These are phyloP conservation scores for Ulmus americana DNA, from an alignment of 331 rosid species.

Conservation along the genomic window DNA sequence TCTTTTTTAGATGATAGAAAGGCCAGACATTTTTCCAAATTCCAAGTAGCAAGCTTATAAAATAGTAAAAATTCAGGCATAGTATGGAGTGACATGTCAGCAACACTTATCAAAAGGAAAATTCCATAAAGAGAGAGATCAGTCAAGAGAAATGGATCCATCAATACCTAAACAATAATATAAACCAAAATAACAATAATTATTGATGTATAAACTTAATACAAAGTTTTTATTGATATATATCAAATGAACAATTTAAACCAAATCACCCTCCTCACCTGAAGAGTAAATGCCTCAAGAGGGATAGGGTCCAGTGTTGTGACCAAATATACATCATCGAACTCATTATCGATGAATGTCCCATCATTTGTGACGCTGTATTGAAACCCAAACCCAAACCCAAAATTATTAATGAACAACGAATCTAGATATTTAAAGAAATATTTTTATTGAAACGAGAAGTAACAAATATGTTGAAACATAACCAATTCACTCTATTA, in stretches of 20 bases:
- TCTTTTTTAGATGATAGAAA: not conserved
- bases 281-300: slow-evolving; percentile 78
- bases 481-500: too few species aligned
- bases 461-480: not conserved
- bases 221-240: not conserved
- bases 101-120: not conserved
- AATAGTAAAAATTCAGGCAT: not conserved
- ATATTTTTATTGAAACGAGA: not conserved
- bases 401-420: slow-evolving; percentile 22
- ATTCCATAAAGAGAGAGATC: slow-evolving; percentile 8
- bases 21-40: not conserved
- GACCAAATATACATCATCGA: slow-evolving; percentile 77
- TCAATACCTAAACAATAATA: too few species aligned
- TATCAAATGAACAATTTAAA: slow-evolving; percentile 1
- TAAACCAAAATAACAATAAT: too few species aligned
- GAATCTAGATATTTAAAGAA: not conserved
- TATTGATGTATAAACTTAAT: too few species aligned
- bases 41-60: not conserved
- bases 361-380: slow-evolving; percentile 77
- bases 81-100: too few species aligned
- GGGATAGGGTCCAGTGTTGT: slow-evolving; percentile 85
- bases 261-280: slow-evolving; percentile 47
- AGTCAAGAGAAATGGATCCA: not conserved
- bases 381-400: slow-evolving; percentile 17
- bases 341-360: slow-evolving; percentile 70